A percentile compares a stretch with the other conserved stretches of the same genome.
Evolutionary conservation across 371 early-diverging fungal genomes (phyloP).

Genomic region (Pancytospora epiphaga): DNA sequence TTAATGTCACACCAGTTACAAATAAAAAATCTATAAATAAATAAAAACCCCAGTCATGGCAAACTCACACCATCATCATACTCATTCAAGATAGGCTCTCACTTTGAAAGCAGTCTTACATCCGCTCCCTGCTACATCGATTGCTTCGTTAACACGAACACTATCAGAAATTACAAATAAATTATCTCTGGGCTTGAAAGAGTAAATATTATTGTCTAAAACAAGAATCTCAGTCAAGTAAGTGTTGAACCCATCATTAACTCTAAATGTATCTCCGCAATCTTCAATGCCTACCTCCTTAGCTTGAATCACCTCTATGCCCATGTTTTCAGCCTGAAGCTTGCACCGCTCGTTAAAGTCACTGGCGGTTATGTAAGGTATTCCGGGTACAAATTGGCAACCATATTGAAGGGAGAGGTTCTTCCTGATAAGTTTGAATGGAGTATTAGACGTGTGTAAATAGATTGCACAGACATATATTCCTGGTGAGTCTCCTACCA

Average conservation of each 20-base stretch:
- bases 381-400: conserved; percentile 25
- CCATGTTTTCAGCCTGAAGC: conserved; percentile 34
- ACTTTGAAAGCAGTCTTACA: conserved; percentile 46
- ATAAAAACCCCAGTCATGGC: no score
- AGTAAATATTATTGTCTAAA: conserved; percentile 8
- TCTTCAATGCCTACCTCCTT: background rate
- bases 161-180: conserved; percentile 18
- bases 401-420: background rate
- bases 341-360: conserved; percentile 15
- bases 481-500: conserved; percentile 34
- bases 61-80: no score
- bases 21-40: no score
- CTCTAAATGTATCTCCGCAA: conserved; percentile 2
- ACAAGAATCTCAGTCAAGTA: conserved; percentile 24
- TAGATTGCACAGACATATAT: conserved; percentile 46
- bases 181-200: conserved; percentile 4
- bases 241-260: background rate
- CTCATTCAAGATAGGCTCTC: no score
- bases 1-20: no score
- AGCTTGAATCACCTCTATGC: conserved; percentile 8
- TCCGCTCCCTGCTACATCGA: conserved; percentile 35
- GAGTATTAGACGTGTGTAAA: conserved; percentile 34
- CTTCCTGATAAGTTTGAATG: conserved; percentile 15
- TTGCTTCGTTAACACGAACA: conserved; percentile 23
- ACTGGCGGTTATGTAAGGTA: background rate